Base-by-base conservation (phyloP, 1,139 yeast genomes). In the Taphrina confusa region DNA sequence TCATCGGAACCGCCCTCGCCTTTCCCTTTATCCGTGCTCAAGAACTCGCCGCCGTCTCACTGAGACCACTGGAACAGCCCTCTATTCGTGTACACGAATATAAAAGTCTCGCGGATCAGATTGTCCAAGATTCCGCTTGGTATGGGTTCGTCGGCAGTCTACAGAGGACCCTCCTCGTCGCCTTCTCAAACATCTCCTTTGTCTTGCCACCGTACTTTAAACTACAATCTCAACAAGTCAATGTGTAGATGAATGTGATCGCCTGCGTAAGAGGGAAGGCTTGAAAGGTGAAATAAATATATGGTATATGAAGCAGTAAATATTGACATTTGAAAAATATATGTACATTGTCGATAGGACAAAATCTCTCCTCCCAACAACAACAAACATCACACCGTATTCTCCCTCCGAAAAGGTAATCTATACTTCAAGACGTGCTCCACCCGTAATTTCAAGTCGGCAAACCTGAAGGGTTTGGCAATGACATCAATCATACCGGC, bases 401-500 rank as follows among this genome's bases (percentile, higher is more conserved):
- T 8, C 42, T 37, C 42, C 20, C 42, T 37, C n/a, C 42, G 18
- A n/a, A 37, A 18, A 9, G 42, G 42, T n/a, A 37, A 18, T 22
- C 42, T 22, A 37, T 37, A 37, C 39, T 36, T 30, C 37, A 42
- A 30, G 25, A 54, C 27, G 20, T 33, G 39, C 25, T 42, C 46
- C 18, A 54, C 40, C 16, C 40, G 45, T 11, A n/a, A 9, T 44
- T 44, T 40, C 27, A 57, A 16, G 11, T 57, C 61, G 12, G 57
- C 50, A 33, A 49, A 44, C 33, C 45, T 42, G 57, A 49, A 57
- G n/a, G 61, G 61, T 31, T 57, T 57, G 9, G 57, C 49, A 14
- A 57, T 37, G 36, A 37, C 44, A 27, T 50, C 61, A 16, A 28
- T 45, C 46, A 52, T 57, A 11, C 60, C 60, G n/a, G 60, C 60